Base-by-base conservation (phyloP, 441 rosid genomes). In the Lepidium campestre region DNA sequence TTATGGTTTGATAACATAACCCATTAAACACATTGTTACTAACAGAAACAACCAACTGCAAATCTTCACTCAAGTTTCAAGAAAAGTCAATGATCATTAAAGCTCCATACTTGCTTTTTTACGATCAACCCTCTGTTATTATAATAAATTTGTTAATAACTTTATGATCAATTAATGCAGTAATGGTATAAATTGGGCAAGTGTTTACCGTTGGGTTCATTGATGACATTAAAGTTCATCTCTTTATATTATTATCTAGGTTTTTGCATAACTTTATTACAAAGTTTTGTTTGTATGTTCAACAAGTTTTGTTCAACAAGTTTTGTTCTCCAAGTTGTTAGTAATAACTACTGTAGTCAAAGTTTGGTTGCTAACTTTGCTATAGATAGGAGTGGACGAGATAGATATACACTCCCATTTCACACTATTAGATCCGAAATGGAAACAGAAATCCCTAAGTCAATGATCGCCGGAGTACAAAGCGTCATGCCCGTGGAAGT, bases 381-480 rank as follows among this genome's bases (percentile, higher is more conserved):
- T 56, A 68, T 74, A 62, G 40, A 41, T 55, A 56, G 55, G 5
- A 62, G 57, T 44, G 19, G 34, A 52, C 7, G 15, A 37, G 29
- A n/a, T 46, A 22, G 62, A 45, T n/a, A n/a, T n/a, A n/a, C n/a
- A n/a, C n/a, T n/a, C n/a, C n/a, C n/a, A n/a, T n/a, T n/a, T n/a
- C n/a, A n/a, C n/a, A n/a, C n/a, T n/a, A n/a, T n/a, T n/a, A n/a
- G n/a, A n/a, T n/a, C n/a, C n/a, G n/a, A n/a, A n/a, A 74, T 74
- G 77, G 77, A 67, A 55, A 68, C 68, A n/a, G 40, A 32, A 15
- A 18, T 62, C 32, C 72, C 65, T 17, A 74, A 72, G 9, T 25
- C 80, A 3, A 77, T 53, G 49, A 68, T 89, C 6, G 90, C 66
- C 47, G 82, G 71, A 11, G 32, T 84, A 57, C 91, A 71, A 65